These are phyloP conservation scores for Beta lomatogona DNA, from an alignment of 179 eudicot species.

Conservation along the genomic window DNA sequence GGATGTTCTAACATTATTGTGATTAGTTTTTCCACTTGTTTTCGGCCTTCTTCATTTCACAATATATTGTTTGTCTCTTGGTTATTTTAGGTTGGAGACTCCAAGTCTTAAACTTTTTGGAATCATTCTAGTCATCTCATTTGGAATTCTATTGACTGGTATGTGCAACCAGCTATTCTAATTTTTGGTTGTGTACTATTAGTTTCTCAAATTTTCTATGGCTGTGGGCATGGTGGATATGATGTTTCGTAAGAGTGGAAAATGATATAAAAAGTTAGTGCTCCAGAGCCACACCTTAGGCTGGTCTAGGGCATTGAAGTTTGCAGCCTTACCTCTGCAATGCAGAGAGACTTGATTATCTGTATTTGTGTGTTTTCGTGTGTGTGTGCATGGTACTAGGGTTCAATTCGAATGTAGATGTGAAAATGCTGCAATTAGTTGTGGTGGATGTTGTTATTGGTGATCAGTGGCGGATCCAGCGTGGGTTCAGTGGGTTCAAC, in stretches of 20 bases:
- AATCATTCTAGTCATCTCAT: constrained; percentile 80
- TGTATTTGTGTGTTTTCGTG: not conserved
- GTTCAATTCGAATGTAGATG: not conserved
- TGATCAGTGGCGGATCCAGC: too few species aligned
- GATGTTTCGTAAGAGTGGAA: not conserved
- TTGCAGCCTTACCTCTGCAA: constrained; percentile 22
- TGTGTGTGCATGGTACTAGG: not conserved
- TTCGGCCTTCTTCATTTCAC: not conserved
- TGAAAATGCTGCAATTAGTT: not conserved
- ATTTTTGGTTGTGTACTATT: constrained; percentile 6
- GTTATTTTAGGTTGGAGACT: constrained; percentile 73
- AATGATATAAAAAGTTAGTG: not conserved
- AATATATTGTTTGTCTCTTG: not conserved
- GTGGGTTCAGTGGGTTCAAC: too few species aligned
- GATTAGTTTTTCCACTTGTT: constrained; percentile 1
- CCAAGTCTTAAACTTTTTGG: constrained; percentile 89
- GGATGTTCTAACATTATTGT: constrained; percentile 5
- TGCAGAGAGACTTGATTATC: constrained; percentile 1
- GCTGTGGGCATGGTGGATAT: constrained; percentile 3
- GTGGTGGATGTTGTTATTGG: constrained; percentile 4
- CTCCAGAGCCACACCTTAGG: not conserved
- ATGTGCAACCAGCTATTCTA: constrained; percentile 15
- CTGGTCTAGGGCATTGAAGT: not conserved
- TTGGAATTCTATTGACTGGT: constrained; percentile 88
- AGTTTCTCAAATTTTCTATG: not conserved